phyloP scores from a whole-genome alignment of 495 filamentous ascomycete genomes.

The Hypoxylon fuscum region DNA sequence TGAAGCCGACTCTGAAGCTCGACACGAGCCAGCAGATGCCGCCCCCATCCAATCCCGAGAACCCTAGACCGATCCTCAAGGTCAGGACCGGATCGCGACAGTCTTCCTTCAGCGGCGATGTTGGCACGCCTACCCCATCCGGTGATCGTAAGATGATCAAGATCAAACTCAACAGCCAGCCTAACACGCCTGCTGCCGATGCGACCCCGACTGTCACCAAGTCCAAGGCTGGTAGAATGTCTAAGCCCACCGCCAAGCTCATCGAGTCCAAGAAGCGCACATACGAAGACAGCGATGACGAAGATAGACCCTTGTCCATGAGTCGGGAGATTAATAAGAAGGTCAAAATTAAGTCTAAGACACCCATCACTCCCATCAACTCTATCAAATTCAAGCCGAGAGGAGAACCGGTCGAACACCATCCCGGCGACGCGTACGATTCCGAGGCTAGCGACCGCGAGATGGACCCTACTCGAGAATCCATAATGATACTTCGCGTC shows the following conservation, averaged over 20 bases:
- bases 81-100: constrained; percentile 44
- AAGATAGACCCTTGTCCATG: constrained; percentile 47
- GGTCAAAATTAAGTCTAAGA: constrained; percentile 48
- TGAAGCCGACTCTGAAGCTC: constrained; percentile 40
- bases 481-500: constrained; percentile 90
- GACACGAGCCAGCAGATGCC: constrained; percentile 42
- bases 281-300: constrained; percentile 56
- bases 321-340: constrained; percentile 48
- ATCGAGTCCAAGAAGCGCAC: constrained; percentile 54
- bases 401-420: constrained; percentile 69
- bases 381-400: constrained; percentile 63
- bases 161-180: constrained; percentile 59
- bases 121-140: constrained; percentile 51
- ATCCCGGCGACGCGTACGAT: constrained; percentile 88
- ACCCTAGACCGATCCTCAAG: constrained; percentile 47
- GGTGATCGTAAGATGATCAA: constrained; percentile 63
- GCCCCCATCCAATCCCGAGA: constrained; percentile 32
- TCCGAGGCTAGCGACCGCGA: constrained; percentile 95
- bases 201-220: constrained; percentile 44
- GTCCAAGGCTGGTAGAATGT: constrained; percentile 58
- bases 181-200: constrained; percentile 53
- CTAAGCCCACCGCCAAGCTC: constrained; percentile 58
- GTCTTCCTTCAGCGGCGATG: constrained; percentile 36
- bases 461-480: constrained; percentile 83
- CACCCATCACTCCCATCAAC: constrained; percentile 48